These are phyloP conservation scores for Paramecium sexaurelia DNA, from an alignment of 73 alveolate genomes.

Conservation along the genomic window DNA sequence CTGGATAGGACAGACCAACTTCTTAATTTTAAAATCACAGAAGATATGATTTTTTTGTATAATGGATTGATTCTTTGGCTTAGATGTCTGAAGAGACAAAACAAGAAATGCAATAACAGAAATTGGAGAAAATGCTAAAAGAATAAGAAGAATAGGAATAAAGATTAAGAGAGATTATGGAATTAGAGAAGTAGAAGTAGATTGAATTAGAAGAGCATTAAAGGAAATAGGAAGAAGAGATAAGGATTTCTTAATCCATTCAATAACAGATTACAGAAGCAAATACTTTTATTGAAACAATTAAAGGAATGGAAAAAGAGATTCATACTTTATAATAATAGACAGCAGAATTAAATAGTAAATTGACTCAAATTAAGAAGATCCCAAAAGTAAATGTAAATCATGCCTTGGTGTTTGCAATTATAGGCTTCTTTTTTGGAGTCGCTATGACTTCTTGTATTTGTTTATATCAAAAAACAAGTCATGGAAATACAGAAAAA, in stretches of 20 bases:
- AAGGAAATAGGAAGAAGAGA: not conserved
- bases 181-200: not conserved
- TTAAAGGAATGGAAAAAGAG: not conserved
- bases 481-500: not conserved
- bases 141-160: not conserved
- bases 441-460: not conserved
- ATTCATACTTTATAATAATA: not conserved
- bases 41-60: constrained; percentile 9
- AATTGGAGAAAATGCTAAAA: not conserved
- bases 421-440: constrained; percentile 4
- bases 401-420: constrained; percentile 30
- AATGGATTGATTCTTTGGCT: constrained; percentile 40
- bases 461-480: not conserved
- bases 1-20: constrained; percentile 35
- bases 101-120: not conserved
- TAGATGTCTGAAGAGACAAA: not conserved
- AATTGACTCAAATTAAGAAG: not conserved
- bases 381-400: not conserved
- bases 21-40: constrained; percentile 20
- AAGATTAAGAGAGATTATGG: not conserved
- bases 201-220: constrained; percentile 9
- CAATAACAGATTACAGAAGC: not conserved
- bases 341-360: not conserved
- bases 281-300: not conserved
- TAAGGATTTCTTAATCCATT: not conserved